Evolutionary conservation across 148 eudicot genomes (phyloP).

Genomic region (Chenopodium formosanum): DNA sequence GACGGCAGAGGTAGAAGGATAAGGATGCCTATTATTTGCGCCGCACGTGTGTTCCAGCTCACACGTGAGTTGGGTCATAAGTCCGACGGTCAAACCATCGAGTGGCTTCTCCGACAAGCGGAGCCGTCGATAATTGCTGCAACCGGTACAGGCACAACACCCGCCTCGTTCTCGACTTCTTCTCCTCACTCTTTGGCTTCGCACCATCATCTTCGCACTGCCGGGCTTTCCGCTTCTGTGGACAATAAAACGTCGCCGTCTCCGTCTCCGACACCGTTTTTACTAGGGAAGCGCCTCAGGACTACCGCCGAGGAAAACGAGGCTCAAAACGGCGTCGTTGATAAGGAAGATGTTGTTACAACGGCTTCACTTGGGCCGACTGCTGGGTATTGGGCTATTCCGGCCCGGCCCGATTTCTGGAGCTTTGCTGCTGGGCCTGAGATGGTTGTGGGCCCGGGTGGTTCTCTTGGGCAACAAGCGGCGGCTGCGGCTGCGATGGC

Average conservation of each 20-base stretch:
- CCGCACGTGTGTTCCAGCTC: slow-evolving; percentile 71
- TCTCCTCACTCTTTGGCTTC: slow-evolving; percentile 32
- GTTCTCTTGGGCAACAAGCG: slow-evolving; percentile 28
- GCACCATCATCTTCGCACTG: background rate
- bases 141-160: slow-evolving; percentile 73
- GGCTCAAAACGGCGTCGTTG: slow-evolving; percentile 37
- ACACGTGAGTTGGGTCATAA: slow-evolving; percentile 77
- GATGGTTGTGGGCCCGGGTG: slow-evolving; percentile 54
- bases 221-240: background rate
- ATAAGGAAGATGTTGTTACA: slow-evolving; percentile 30
- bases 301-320: slow-evolving; percentile 31
- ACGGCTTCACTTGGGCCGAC: slow-evolving; percentile 32
- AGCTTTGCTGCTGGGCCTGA: slow-evolving; percentile 67
- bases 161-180: slow-evolving; percentile 58
- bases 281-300: slow-evolving; percentile 60
- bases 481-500: slow-evolving; percentile 31
- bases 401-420: slow-evolving; percentile 77
- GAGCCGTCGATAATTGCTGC: slow-evolving; percentile 78
- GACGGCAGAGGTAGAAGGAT: slow-evolving; percentile 72
- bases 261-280: slow-evolving; percentile 49
- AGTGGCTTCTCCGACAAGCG: slow-evolving; percentile 82
- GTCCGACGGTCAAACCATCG: slow-evolving; percentile 79
- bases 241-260: slow-evolving; percentile 12
- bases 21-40: slow-evolving; percentile 83
- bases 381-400: slow-evolving; percentile 71